phyloP scores from a whole-genome alignment of 2,329 filamentous ascomycete species.

The Fusarium penzigii region DNA sequence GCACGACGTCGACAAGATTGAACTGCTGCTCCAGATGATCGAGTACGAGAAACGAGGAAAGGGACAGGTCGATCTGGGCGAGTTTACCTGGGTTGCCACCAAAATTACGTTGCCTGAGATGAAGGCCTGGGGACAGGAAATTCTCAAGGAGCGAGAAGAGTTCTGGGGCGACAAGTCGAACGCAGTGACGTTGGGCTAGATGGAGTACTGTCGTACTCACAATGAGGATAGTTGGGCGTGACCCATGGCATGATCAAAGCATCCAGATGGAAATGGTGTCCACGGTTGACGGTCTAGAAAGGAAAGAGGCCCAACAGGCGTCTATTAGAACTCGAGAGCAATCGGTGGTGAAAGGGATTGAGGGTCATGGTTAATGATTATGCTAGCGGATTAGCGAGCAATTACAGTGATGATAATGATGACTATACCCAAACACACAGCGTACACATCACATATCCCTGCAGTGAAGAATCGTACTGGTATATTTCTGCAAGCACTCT shows the following conservation, averaged over 20 bases:
- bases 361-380: slow-evolving; percentile 5
- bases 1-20: slow-evolving; percentile 97
- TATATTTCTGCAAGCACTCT: too few relatives aligned
- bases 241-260: too few relatives aligned
- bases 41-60: slow-evolving; percentile 83
- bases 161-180: slow-evolving; percentile 65
- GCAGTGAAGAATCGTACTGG: too few relatives aligned
- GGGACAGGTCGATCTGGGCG: slow-evolving; percentile 72
- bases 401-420: neutral
- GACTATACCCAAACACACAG: too few relatives aligned
- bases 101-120: slow-evolving; percentile 77
- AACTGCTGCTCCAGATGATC: slow-evolving; percentile 90
- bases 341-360: slow-evolving; percentile 1
- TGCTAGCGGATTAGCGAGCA: slow-evolving; percentile 6
- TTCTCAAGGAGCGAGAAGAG: slow-evolving; percentile 72
- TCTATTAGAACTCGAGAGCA: slow-evolving; percentile 7
- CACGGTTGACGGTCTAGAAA: slow-evolving; percentile 1
- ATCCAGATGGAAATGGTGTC: slow-evolving; percentile 11
- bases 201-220: slow-evolving; percentile 47
- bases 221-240: neutral
- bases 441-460: too few relatives aligned
- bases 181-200: slow-evolving; percentile 38
- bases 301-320: neutral
- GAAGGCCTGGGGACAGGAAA: slow-evolving; percentile 73
- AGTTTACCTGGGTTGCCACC: slow-evolving; percentile 79